These are phyloP conservation scores for Rhodotorula graminis DNA, from an alignment of 768 basidiomycete genomes.

Conservation along the genomic window DNA sequence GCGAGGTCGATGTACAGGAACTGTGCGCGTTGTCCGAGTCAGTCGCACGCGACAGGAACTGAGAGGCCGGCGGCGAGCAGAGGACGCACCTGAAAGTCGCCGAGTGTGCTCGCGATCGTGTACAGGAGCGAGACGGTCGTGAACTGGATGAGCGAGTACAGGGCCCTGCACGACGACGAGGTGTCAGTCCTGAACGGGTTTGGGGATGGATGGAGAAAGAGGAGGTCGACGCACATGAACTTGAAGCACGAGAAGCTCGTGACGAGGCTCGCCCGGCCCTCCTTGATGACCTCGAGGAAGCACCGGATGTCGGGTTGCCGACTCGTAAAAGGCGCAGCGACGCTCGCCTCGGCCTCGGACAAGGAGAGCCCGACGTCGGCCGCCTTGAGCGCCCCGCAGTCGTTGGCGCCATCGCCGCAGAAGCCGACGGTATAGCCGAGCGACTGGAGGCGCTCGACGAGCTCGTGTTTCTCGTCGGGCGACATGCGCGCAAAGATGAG, in stretches of 20 bases:
- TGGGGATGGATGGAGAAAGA: slow-evolving; percentile 26
- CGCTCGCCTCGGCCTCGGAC: slow-evolving; percentile 96
- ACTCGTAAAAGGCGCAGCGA: slow-evolving; percentile 95
- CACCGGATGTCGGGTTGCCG: slow-evolving; percentile 91
- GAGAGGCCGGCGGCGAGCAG: background rate
- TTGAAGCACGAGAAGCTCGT: slow-evolving; percentile 99
- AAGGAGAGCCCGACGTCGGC: slow-evolving; percentile 95
- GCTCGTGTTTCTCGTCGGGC: slow-evolving; percentile 97
- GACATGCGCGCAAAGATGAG: slow-evolving; percentile 99
- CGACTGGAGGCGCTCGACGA: slow-evolving; percentile 85
- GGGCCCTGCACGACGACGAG: slow-evolving; percentile 60
- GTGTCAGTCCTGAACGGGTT: background rate
- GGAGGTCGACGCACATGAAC: slow-evolving; percentile 70
- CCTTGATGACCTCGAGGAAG: slow-evolving; percentile 91
- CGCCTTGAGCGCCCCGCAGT: slow-evolving; percentile 95
- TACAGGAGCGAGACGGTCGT: slow-evolving; percentile 95
- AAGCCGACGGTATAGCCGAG: slow-evolving; percentile 95
- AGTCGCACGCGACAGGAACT: background rate
- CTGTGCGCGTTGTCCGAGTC: slow-evolving; percentile 48
- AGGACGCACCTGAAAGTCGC: slow-evolving; percentile 79
- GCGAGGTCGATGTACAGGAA: slow-evolving; percentile 97
- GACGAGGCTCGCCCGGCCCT: slow-evolving; percentile 89
- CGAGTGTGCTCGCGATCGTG: slow-evolving; percentile 90
- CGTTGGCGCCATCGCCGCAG: slow-evolving; percentile 98
- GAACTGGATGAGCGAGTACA: slow-evolving; percentile 98